Evolutionary conservation across 2,329 filamentous ascomycete genomes (phyloP).

Genomic region (Ceratocystis papillata): DNA sequence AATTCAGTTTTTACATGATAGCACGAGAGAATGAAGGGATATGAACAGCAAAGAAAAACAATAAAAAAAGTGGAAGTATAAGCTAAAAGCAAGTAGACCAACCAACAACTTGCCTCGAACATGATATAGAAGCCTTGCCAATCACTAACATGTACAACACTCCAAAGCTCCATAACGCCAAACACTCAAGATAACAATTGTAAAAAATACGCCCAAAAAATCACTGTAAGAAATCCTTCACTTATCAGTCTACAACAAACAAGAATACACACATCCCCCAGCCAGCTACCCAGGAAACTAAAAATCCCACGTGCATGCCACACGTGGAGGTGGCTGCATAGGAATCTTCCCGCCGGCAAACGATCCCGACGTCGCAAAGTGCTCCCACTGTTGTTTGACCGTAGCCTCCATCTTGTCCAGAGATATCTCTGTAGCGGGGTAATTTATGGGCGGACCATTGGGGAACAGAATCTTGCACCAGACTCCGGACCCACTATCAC

Average conservation of each 20-base stretch:
- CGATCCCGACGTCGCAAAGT: conserved; percentile 51
- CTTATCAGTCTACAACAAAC: background rate
- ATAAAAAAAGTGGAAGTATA: too few relatives aligned
- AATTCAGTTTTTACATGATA: too few relatives aligned
- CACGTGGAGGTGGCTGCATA: conserved; percentile 62
- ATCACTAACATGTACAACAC: background rate
- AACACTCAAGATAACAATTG: background rate
- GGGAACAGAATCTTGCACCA: conserved; percentile 64
- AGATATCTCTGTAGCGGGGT: conserved; percentile 51
- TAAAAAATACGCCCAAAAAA: conserved; percentile 20
- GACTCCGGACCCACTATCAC: conserved; percentile 40
- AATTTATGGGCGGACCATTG: conserved; percentile 53
- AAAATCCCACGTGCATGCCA: conserved; percentile 65
- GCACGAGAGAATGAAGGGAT: too few relatives aligned
- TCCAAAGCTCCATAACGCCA: conserved; percentile 12
- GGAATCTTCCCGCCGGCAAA: conserved; percentile 67
- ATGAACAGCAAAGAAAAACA: too few relatives aligned
- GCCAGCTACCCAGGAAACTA: conserved; percentile 31
- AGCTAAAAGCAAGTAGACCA: background rate
- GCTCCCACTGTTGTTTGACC: conserved; percentile 52
- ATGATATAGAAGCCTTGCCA: background rate
- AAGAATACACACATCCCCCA: background rate
- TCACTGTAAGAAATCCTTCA: background rate
- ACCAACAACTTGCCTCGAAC: background rate
- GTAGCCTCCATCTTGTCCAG: conserved; percentile 48